phyloP scores from a whole-genome alignment of 345 rosid species.

The Eucalyptus microcorys region DNA sequence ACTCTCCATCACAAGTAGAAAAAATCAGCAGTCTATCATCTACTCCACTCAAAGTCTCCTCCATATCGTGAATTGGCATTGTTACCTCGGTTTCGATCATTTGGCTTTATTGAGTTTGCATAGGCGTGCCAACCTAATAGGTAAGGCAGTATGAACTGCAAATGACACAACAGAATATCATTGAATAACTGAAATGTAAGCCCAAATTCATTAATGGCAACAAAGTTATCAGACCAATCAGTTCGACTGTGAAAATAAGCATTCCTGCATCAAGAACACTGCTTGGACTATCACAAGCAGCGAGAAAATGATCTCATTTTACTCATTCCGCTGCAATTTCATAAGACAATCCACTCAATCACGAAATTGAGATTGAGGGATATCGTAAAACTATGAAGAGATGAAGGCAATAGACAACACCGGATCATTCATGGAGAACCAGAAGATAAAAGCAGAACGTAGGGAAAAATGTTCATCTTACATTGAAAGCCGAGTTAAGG shows the following conservation, averaged over 20 bases:
- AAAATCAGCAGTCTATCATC: slow-evolving; percentile 7
- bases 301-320: neutral
- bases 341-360: neutral
- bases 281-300: neutral
- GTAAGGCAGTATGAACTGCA: slow-evolving; percentile 75
- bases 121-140: slow-evolving; percentile 81
- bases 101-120: slow-evolving; percentile 42
- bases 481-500: slow-evolving; percentile 66
- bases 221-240: neutral
- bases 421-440: neutral
- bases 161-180: neutral
- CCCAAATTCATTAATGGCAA: neutral
- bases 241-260: neutral
- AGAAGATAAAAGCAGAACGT: neutral
- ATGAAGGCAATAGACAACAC: neutral
- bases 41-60: slow-evolving; percentile 76
- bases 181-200: neutral
- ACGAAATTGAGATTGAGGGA: neutral
- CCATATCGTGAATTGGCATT: slow-evolving; percentile 48
- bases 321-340: neutral
- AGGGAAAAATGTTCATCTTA: slow-evolving; percentile 7
- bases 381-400: neutral
- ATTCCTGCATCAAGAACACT: neutral
- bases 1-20: neutral
- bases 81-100: slow-evolving; percentile 24